Evolutionary conservation across 1,284 basidiomycete species (phyloP).

Genomic region (Coniophora puteana): DNA sequence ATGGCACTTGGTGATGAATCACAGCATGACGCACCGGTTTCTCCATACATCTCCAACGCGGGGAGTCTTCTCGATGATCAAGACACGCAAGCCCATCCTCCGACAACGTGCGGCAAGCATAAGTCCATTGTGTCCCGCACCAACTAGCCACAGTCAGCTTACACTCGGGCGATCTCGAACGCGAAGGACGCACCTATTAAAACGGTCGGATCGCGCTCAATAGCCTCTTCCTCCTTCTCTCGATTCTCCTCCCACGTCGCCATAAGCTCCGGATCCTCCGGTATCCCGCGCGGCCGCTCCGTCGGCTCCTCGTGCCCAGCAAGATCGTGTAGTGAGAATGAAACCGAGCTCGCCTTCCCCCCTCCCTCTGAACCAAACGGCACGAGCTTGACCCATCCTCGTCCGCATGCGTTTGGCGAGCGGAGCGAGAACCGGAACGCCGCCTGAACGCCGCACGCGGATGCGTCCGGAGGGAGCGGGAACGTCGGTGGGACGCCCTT

Average conservation of each 20-base stretch:
- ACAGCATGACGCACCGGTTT: slow-evolving; percentile 23
- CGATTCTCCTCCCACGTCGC: slow-evolving; percentile 2
- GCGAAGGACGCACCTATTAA: neutral
- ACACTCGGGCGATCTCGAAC: too few relatives aligned
- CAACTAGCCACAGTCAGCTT: too few relatives aligned
- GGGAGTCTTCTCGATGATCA: slow-evolving; percentile 11
- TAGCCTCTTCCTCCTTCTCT: neutral
- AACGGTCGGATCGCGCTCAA: slow-evolving; percentile 4
- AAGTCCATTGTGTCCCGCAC: slow-evolving; percentile 18
- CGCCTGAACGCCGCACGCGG: neutral
- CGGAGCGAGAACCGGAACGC: slow-evolving; percentile 2
- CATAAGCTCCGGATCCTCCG: neutral
- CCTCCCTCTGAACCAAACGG: too few relatives aligned
- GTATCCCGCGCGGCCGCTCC: neutral
- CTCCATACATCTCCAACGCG: slow-evolving; percentile 14
- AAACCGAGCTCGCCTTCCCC: slow-evolving; percentile 3
- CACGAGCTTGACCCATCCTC: slow-evolving; percentile 1
- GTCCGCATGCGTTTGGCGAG: slow-evolving; percentile 1
- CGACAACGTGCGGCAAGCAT: slow-evolving; percentile 14
- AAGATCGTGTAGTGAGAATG: slow-evolving; percentile 1
- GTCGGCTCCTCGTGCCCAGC: slow-evolving; percentile 2
- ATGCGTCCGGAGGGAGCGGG: neutral
- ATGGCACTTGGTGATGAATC: neutral
- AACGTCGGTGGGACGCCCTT: neutral
- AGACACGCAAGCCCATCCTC: slow-evolving; percentile 11